A percentile compares a stretch with the other conserved stretches of the same genome.
phyloP scores from a whole-genome alignment of 2,329 filamentous ascomycete genomes.

The Pseudohalonectria lignicola region DNA sequence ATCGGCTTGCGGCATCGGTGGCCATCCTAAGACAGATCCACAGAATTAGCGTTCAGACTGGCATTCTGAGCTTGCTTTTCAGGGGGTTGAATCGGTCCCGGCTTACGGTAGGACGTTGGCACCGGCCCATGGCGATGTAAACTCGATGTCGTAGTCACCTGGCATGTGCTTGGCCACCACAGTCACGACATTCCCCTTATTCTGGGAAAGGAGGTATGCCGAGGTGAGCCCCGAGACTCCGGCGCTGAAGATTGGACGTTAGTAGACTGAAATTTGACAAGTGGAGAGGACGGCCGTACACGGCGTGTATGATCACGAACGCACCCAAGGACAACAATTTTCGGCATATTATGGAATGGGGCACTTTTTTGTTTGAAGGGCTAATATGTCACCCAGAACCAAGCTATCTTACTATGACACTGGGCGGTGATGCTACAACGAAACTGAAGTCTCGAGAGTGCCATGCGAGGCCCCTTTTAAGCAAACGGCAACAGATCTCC shows the following conservation, averaged over 20 bases:
- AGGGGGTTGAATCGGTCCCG: neutral
- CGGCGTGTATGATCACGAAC: no score
- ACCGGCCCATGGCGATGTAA: slow-evolving; percentile 81
- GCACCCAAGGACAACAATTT: slow-evolving; percentile 26
- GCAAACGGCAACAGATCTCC: no score
- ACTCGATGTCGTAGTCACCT: slow-evolving; percentile 85
- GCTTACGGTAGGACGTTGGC: slow-evolving; percentile 66
- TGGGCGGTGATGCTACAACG: no score
- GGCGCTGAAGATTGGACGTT: slow-evolving; percentile 25
- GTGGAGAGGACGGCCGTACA: no score
- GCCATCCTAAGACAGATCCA: slow-evolving; percentile 28
- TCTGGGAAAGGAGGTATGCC: slow-evolving; percentile 34
- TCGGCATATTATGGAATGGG: no score
- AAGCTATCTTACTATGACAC: no score
- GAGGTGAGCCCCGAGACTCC: slow-evolving; percentile 41
- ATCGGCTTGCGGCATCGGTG: slow-evolving; percentile 29
- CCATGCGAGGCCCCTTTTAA: no score
- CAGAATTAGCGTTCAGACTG: slow-evolving; percentile 1
- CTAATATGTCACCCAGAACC: no score
- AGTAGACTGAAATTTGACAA: no score
- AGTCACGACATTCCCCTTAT: slow-evolving; percentile 27
- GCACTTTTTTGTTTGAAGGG: slow-evolving; percentile 4
- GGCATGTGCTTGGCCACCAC: slow-evolving; percentile 71
- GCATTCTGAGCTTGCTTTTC: neutral
- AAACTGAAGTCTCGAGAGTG: no score